Evolutionary conservation across 2,329 filamentous ascomycete genomes (phyloP).

Genomic region (Sclerotinia trifoliorum): DNA sequence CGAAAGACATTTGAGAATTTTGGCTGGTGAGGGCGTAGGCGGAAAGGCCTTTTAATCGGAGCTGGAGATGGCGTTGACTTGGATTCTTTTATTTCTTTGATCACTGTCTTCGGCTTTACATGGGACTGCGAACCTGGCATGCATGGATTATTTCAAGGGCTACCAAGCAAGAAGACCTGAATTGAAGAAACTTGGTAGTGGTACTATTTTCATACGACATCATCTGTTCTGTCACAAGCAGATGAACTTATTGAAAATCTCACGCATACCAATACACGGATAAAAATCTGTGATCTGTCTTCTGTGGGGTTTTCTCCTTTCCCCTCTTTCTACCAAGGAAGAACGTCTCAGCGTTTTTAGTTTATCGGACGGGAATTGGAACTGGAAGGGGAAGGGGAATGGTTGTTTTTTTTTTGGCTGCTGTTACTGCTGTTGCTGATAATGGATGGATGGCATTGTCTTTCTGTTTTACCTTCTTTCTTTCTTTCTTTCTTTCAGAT

Average conservation of each 20-base stretch:
- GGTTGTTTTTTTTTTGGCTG: not conserved
- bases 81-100: not conserved
- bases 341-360: conserved; percentile 4
- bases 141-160: not conserved
- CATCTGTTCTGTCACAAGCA: not conserved
- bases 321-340: not conserved
- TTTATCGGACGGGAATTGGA: not conserved
- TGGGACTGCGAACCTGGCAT: not conserved
- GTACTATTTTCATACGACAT: not conserved
- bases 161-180: conserved; percentile 8
- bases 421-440: not conserved
- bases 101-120: not conserved
- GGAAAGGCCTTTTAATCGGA: conserved; percentile 38
- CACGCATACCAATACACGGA: not conserved
- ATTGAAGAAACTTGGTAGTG: not conserved
- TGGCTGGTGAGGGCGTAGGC: conserved; percentile 40
- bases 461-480: not conserved
- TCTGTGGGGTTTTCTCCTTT: not conserved
- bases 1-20: conserved; percentile 39
- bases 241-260: not conserved
- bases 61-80: not conserved
- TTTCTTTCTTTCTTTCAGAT: not conserved
- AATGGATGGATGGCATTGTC: not conserved
- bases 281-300: not conserved
- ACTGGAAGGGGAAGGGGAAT: not conserved